Evolutionary conservation across 1,284 basidiomycete species (phyloP).

Genomic region (Leccinum huronense): DNA sequence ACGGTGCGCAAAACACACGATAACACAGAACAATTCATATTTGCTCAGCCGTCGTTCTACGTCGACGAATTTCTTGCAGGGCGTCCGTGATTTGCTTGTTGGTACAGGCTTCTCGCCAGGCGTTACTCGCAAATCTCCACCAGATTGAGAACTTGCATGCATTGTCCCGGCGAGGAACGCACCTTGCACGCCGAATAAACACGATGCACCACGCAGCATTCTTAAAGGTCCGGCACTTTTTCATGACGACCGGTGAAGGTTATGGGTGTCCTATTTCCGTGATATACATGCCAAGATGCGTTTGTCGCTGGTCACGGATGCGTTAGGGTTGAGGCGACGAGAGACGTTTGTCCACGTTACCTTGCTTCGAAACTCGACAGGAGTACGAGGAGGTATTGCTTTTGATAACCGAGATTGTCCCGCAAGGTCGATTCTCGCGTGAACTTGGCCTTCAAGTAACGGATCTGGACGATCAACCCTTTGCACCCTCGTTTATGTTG

Average conservation of each 20-base stretch:
- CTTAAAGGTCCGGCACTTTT: conserved; percentile 53
- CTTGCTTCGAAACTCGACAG: conserved; percentile 69
- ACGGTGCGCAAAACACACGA: conserved; percentile 7
- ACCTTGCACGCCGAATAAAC: conserved; percentile 70
- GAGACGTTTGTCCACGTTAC: conserved; percentile 44
- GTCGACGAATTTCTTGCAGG: conserved; percentile 64
- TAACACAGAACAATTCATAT: conserved; percentile 14
- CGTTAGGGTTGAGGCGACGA: conserved; percentile 6
- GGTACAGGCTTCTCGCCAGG: conserved; percentile 61
- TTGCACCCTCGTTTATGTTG: conserved; percentile 86
- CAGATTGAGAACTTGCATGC: conserved; percentile 13
- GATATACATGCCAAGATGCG: conserved; percentile 79
- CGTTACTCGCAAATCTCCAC: conserved; percentile 53
- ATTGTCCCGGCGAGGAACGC: conserved; percentile 33
- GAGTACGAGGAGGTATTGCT: conserved; percentile 71
- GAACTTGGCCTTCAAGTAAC: conserved; percentile 90
- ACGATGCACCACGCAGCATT: conserved; percentile 58
- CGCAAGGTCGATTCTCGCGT: conserved; percentile 83
- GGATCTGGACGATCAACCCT: conserved; percentile 84
- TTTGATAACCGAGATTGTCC: conserved; percentile 80
- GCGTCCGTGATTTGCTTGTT: conserved; percentile 63
- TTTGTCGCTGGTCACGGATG: conserved; percentile 54
- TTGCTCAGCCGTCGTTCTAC: conserved; percentile 36
- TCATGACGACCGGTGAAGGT: conserved; percentile 37
- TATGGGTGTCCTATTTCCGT: conserved; percentile 57